Evolutionary conservation across 1,139 yeast species (phyloP).

Genomic region (Debaryomycetaceae sp.): DNA sequence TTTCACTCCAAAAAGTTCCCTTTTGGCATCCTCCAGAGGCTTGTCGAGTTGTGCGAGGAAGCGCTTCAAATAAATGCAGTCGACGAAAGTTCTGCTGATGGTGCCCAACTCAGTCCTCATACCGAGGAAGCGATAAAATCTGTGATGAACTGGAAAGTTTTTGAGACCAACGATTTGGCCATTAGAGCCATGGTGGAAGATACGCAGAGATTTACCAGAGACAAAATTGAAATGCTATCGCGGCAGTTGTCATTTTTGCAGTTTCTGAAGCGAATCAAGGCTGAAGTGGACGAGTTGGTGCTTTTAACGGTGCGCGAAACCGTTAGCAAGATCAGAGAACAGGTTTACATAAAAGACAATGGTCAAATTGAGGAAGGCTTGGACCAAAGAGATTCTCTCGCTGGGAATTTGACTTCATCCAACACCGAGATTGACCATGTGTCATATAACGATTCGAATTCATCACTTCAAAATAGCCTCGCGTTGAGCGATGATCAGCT

Average conservation of each 20-base stretch:
- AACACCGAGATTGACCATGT: no score
- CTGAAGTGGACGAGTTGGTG: slow-evolving; percentile 75
- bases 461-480: no score
- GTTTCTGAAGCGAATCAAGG: slow-evolving; percentile 75
- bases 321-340: slow-evolving; percentile 47
- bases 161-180: slow-evolving; percentile 63
- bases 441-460: no score
- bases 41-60: slow-evolving; percentile 70
- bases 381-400: no score
- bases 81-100: slow-evolving; percentile 27
- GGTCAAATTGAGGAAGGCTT: slow-evolving; percentile 1
- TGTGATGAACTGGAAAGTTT: slow-evolving; percentile 50
- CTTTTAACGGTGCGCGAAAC: slow-evolving; percentile 64
- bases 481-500: no score
- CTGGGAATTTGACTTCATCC: no score
- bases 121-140: slow-evolving; percentile 62
- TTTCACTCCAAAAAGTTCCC: slow-evolving; percentile 50
- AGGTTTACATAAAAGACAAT: slow-evolving; percentile 23
- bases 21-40: slow-evolving; percentile 57
- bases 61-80: slow-evolving; percentile 71
- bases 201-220: slow-evolving; percentile 56
- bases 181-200: slow-evolving; percentile 61
- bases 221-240: slow-evolving; percentile 70
- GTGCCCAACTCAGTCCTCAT: slow-evolving; percentile 57
- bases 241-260: slow-evolving; percentile 74